Evolutionary conservation across 2,329 filamentous ascomycete species (phyloP), one percentile per base, ranked within the genome.

Genomic region (Pseudocercospora crystallina): DNA sequence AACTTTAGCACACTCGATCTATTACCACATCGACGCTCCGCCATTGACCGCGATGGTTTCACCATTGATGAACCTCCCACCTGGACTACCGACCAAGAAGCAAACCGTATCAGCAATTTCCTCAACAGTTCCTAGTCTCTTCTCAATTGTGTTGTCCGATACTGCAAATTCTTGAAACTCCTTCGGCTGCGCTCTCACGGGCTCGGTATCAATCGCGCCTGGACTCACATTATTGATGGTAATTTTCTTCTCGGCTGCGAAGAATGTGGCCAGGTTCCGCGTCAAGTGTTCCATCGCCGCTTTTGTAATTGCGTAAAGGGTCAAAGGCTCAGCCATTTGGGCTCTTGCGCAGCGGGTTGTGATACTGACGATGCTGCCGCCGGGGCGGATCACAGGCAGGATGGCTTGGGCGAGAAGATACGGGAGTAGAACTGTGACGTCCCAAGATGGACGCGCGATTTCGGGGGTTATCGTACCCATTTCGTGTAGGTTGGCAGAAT

Each of bases 211-310:
- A 33, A 11, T 36, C 8, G 11, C 30, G 0, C 82, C 82, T 0
- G 81, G 81, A n/a, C 76, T 76, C 2, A 86, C 77, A 1, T 75
- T 73, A 57, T 86, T 86, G 30, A 83, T 82, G 0, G 81, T 85
- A 49, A 80, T 79, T 0, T 81, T 17, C 80, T 49, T 75, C 66
- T 5, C 51, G 60, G 0, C 82, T 80, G 43, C 48, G 41, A 85
- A 68, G 64, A 85, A 82, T 0, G 73, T 71, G 0, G 83, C 82
- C 74, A 80, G 80, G 35, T 72, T 76, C 10, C 81, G 71, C 8
- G 82, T 85, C 50, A 85, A 62, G 0, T 76, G 80, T 63, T 86
- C 82, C 14, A 85, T 63, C 7, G 81, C 83, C 0, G 79, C 80
- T 62, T 85, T 85, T 5, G 75, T 78, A 0, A 76, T 75, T 40